A percentile compares a stretch with the other conserved stretches of the same genome.
These are phyloP conservation scores for Bacidia rubella DNA, from an alignment of 495 filamentous ascomycete species.

Conservation along the genomic window DNA sequence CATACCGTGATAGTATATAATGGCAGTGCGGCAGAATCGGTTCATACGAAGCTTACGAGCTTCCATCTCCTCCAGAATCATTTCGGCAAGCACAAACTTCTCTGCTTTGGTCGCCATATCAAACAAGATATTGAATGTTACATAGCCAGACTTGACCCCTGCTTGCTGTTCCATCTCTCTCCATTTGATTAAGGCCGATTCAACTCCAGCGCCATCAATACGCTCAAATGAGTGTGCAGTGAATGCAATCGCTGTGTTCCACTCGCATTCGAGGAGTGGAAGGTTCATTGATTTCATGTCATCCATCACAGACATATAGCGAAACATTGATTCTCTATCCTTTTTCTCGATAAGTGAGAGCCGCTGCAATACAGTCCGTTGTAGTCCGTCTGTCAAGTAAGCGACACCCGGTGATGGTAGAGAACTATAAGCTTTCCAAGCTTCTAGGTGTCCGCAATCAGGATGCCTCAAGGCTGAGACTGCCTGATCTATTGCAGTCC, in stretches of 20 bases:
- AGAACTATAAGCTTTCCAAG: slow-evolving; percentile 47
- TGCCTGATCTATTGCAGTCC: not conserved
- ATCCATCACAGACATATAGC: slow-evolving; percentile 70
- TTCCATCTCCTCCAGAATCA: slow-evolving; percentile 69
- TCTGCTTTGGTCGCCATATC: slow-evolving; percentile 74
- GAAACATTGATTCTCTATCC: slow-evolving; percentile 48
- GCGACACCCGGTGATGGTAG: slow-evolving; percentile 54
- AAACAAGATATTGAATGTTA: slow-evolving; percentile 86
- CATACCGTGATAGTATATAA: slow-evolving; percentile 74
- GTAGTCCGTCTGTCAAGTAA: slow-evolving; percentile 41
- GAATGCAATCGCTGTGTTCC: slow-evolving; percentile 73
- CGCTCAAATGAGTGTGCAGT: slow-evolving; percentile 54
- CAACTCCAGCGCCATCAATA: slow-evolving; percentile 49
- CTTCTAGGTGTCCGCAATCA: slow-evolving; percentile 34
- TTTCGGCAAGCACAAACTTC: slow-evolving; percentile 69
- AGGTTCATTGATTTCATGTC: slow-evolving; percentile 61
- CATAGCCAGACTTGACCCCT: slow-evolving; percentile 45
- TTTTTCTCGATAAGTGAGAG: slow-evolving; percentile 50
- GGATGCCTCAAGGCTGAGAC: slow-evolving; percentile 15
- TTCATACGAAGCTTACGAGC: slow-evolving; percentile 48
- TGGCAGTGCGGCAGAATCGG: slow-evolving; percentile 60
- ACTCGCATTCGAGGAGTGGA: slow-evolving; percentile 50
- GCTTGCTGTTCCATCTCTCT: slow-evolving; percentile 71
- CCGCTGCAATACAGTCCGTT: slow-evolving; percentile 52
- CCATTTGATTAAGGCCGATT: slow-evolving; percentile 70